Evolutionary conservation across 1,284 basidiomycete species (phyloP).

Genomic region (Neotropicomus parvogracilis): DNA sequence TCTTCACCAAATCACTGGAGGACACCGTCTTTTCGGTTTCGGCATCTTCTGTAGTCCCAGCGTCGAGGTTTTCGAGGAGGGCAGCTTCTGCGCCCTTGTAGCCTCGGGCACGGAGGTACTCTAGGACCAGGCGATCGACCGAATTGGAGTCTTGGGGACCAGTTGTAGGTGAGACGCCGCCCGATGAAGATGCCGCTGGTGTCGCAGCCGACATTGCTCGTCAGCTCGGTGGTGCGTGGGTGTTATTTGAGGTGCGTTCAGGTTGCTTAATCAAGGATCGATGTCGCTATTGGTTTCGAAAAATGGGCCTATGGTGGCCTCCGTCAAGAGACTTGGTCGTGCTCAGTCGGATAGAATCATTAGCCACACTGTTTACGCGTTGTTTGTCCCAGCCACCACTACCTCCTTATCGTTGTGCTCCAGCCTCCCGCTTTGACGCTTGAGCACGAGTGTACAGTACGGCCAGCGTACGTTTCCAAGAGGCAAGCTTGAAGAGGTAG

Average conservation of each 20-base stretch:
- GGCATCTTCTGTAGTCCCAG: conserved; percentile 48
- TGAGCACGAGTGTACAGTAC: neutral
- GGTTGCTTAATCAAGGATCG: conserved; percentile 1
- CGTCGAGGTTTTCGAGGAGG: conserved; percentile 62
- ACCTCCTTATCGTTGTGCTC: too few species aligned
- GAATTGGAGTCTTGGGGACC: conserved; percentile 39
- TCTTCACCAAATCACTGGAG: conserved; percentile 63
- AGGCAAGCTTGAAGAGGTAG: too few species aligned
- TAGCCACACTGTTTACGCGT: conserved; percentile 15
- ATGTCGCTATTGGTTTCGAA: too few species aligned
- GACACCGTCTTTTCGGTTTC: conserved; percentile 49
- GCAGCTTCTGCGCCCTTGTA: conserved; percentile 75
- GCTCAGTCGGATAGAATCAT: too few species aligned
- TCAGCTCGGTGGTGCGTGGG: neutral
- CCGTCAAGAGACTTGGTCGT: too few species aligned
- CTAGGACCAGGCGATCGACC: conserved; percentile 67
- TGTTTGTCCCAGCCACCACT: conserved; percentile 7
- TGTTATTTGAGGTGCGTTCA: neutral
- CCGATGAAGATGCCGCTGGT: conserved; percentile 38
- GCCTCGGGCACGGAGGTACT: conserved; percentile 83
- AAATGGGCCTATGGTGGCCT: too few species aligned
- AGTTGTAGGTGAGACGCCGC: conserved; percentile 31
- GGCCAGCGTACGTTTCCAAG: neutral
- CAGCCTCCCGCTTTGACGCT: too few species aligned
- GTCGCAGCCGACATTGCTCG: conserved; percentile 43